Evolutionary conservation across 768 basidiomycete genomes (phyloP), one percentile per base, ranked within the genome.

Genomic region (Podaxis rugospora): DNA sequence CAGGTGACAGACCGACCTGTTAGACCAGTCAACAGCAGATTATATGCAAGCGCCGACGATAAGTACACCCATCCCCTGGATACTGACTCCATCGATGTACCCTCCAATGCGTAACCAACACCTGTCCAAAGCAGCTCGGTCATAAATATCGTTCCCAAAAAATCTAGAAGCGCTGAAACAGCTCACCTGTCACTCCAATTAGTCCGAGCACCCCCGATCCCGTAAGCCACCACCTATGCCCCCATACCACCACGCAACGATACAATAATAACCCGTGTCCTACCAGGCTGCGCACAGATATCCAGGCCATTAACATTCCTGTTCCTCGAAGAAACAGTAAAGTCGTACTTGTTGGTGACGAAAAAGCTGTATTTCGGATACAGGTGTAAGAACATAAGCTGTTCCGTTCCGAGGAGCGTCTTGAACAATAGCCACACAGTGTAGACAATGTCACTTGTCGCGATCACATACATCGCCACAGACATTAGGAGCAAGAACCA

Each of bases 171-270:
- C 11, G 32, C 70, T 35, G 5, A 18, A 42, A 42, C 18, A 5
- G 42, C 70, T 35, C 32, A 76, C 77, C 68, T 66, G 76, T 73
- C 6, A 71, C 72, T 10, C 68, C 71, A 6, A 74, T 16, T n/a
- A 78, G 66, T 16, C 75, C 57, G 1, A 71, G 51, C 2, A 67
- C 28, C 0, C 75, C 71, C 6, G 64, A 69, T 53, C 70, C 50
- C 5, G 71, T 66, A 23, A 76, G 63, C 44, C 64, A 65, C 60
- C 69, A 68, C 5, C 67, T 71, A 50, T 64, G 67, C 35, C 69
- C 70, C 75, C 77, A 77, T 37, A 77, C 71, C n/a, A 75, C 69
- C 59, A 72, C 76, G 55, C 76, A 78, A 42, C 77, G 70, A 63
- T 77, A 76, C 44, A 75, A 50, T 42, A 77, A 64, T 25, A 76